These are phyloP conservation scores for Camellia japonica DNA, from an alignment of 148 eudicot species.

Conservation along the genomic window DNA sequence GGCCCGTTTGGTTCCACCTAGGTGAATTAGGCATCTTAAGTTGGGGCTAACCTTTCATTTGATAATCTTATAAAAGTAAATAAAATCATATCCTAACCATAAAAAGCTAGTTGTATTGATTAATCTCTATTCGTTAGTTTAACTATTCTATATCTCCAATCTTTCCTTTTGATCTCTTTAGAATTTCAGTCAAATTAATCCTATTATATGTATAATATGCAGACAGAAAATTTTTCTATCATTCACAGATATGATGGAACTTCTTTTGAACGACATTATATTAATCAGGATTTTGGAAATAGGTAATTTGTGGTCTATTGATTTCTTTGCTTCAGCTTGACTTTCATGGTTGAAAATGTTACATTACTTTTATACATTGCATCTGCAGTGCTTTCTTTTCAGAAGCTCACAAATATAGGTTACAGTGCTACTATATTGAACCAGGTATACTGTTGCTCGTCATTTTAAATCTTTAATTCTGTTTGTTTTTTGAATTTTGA, in stretches of 20 bases:
- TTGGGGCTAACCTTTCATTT: neutral
- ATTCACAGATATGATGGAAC: slow-evolving; percentile 62
- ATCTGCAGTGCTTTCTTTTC: slow-evolving; percentile 65
- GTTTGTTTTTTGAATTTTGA: slow-evolving; percentile 3
- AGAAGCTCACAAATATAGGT: slow-evolving; percentile 72
- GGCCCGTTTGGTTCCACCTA: neutral
- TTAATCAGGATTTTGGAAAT: slow-evolving; percentile 39
- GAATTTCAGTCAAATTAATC: neutral
- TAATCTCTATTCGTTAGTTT: neutral
- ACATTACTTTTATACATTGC: slow-evolving; percentile 3
- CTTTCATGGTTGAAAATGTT: neutral
- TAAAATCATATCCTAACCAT: neutral
- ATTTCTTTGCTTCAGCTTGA: slow-evolving; percentile 11
- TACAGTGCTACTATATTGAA: slow-evolving; percentile 69
- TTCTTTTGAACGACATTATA: slow-evolving; percentile 57
- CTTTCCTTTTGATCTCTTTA: neutral
- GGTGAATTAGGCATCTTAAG: neutral
- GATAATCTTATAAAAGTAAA: neutral
- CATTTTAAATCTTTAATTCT: neutral
- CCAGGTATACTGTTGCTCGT: slow-evolving; percentile 38
- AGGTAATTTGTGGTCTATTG: slow-evolving; percentile 40
- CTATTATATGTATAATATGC: slow-evolving; percentile 19
- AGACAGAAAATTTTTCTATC: slow-evolving; percentile 68
- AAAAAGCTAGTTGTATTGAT: neutral
- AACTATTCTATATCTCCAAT: neutral